Conservation (phyloP, 2,329 filamentous ascomycete genomes). For the Colletotrichum scovillei region DNA sequence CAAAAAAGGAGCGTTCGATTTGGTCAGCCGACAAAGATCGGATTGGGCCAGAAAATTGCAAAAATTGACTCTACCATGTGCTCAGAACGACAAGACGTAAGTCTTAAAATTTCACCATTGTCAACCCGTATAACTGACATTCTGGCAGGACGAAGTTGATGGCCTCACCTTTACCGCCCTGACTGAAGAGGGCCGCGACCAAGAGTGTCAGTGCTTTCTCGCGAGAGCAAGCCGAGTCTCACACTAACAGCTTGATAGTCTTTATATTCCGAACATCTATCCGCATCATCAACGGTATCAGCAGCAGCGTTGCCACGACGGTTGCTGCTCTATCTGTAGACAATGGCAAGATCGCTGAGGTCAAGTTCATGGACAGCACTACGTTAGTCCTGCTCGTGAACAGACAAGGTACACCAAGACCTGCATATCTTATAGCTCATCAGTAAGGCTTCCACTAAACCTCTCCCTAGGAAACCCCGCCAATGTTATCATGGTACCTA, state of each 20-base stretch:
- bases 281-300: slow-evolving; percentile 69
- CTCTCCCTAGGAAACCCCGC: slow-evolving; percentile 39
- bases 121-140: slow-evolving; percentile 8
- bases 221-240: neutral
- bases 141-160: slow-evolving; percentile 44
- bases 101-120: slow-evolving; percentile 26
- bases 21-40: slow-evolving; percentile 63
- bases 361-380: slow-evolving; percentile 75
- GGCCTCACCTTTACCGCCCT: slow-evolving; percentile 55
- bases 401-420: slow-evolving; percentile 46
- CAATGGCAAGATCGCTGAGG: slow-evolving; percentile 63
- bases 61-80: slow-evolving; percentile 70
- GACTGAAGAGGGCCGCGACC: slow-evolving; percentile 48
- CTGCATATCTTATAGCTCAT: neutral
- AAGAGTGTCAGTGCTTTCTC: slow-evolving; percentile 48
- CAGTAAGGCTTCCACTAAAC: neutral
- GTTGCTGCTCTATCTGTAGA: slow-evolving; percentile 55
- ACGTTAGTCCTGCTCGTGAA: slow-evolving; percentile 70
- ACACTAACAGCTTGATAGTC: slow-evolving; percentile 51
- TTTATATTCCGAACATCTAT: slow-evolving; percentile 66
- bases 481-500: slow-evolving; percentile 48
- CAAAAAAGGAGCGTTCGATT: slow-evolving; percentile 77
- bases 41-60: slow-evolving; percentile 56
- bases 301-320: slow-evolving; percentile 53
- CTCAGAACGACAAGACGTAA: slow-evolving; percentile 46